These are phyloP conservation scores for Diplotaxis tenuifolia DNA, from an alignment of 345 rosid species.

Conservation along the genomic window DNA sequence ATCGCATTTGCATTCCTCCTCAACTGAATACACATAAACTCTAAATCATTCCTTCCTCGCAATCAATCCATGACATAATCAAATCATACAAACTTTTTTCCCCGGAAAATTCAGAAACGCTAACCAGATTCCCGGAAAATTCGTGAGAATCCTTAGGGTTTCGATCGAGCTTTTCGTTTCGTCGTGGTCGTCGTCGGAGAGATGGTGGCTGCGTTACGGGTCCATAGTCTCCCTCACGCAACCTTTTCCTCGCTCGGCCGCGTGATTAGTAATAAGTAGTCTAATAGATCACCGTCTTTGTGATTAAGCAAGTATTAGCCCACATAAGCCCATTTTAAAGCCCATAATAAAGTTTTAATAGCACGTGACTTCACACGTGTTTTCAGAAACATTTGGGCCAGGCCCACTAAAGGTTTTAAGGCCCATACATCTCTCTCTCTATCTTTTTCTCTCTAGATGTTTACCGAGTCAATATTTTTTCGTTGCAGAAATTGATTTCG, in stretches of 20 bases:
- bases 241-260: neutral
- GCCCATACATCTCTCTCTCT: neutral
- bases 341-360: neutral
- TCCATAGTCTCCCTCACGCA: neutral
- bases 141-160: neutral
- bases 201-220: neutral
- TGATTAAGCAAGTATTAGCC: neutral
- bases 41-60: neutral
- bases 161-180: neutral
- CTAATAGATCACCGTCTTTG: neutral
- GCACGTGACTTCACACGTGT: neutral
- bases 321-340: neutral
- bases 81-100: neutral
- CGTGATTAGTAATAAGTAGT: neutral
- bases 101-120: neutral
- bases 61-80: neutral
- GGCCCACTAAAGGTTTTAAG: neutral
- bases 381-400: neutral
- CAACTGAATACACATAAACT: neutral
- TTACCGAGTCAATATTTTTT: neutral
- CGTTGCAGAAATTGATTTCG: conserved; percentile 13
- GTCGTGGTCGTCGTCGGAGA: conserved; percentile 4
- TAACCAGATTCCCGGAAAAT: neutral
- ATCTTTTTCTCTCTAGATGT: neutral
- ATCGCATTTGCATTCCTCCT: too few relatives aligned